Evolutionary conservation across 768 basidiomycete genomes (phyloP), one percentile per base, ranked within the genome.

Genomic region (Amyloporia xantha): DNA sequence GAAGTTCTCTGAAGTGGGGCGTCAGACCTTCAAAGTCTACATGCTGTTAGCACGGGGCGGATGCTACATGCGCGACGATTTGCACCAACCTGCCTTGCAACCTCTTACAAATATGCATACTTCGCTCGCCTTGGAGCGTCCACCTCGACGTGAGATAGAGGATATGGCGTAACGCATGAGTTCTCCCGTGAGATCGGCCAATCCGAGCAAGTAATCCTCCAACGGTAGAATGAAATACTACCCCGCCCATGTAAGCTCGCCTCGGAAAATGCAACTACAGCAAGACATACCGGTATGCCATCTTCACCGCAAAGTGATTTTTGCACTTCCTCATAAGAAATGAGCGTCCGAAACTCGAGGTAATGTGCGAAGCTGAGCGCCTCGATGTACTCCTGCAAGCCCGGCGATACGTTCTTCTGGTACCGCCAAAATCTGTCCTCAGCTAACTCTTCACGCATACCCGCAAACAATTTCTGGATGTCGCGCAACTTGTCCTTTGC

Each of bases 311-410:
- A 74, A 28, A 96, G 66, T 0, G 80, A 72, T 12, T 68, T 55
- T 59, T 91, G 86, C 15, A 89, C 85, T 55, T 84, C 74, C 20
- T 71, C 62, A 54, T 78, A 86, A 3, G 83, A 73, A 47, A 96
- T 78, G 48, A 96, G 69, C 2, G 74, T 65, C 26, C 76, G 74
- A 55, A 82, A 70, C 50, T 88, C 79, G 43, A 95, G 76, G 62
- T 88, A 97, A 65, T 93, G 79, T 0, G 88, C 76, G 62, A 97
- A 93, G 58, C 90, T 86, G 49, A 92, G 69, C 1, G 89, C 93
- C 65, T 98, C 96, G 54, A 97, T 90, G 67, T 92, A 98, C 68
- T 98, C 96, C 65, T 98, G 93, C 24, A 98, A 67, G 3, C 94
- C 83, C 1, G 85, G 81, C 5, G 86, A 87, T 48, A 90, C 69